Evolutionary conservation across 306 rosid genomes (phyloP).

Genomic region (Lupinus albus): DNA sequence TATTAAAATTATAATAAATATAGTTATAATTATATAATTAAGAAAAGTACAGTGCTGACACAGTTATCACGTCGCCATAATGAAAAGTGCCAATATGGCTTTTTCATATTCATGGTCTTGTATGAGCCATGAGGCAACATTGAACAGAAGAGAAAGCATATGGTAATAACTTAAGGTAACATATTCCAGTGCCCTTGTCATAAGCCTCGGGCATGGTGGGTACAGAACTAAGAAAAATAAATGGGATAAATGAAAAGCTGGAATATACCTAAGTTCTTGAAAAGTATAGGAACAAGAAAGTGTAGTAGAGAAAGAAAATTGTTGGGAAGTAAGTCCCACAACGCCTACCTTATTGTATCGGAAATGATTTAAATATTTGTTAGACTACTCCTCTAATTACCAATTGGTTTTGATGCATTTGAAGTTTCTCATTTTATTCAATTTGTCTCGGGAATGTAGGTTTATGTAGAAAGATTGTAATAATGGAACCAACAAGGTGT

Average conservation of each 20-base stretch:
- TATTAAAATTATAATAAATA: neutral
- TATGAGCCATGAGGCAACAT: constrained; percentile 42
- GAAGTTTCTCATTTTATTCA: constrained; percentile 13
- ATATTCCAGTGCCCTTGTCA: constrained; percentile 47
- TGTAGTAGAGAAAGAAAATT: no score
- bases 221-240: constrained; percentile 54
- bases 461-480: constrained; percentile 31
- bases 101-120: neutral
- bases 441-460: neutral
- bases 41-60: constrained; percentile 35
- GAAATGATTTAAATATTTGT: no score
- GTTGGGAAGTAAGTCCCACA: no score
- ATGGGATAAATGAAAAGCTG: constrained; percentile 44
- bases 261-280: constrained; percentile 69
- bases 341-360: no score
- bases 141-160: constrained; percentile 48
- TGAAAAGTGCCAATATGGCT: constrained; percentile 22
- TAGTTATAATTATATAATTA: neutral
- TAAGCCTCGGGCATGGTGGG: constrained; percentile 50
- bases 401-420: constrained; percentile 50
- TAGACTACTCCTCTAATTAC: no score
- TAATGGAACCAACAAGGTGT: constrained; percentile 42
- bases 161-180: constrained; percentile 43
- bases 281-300: no score
- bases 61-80: neutral